phyloP scores from a whole-genome alignment of 306 rosid genomes.

The Herpetospermum pedunculosum region DNA sequence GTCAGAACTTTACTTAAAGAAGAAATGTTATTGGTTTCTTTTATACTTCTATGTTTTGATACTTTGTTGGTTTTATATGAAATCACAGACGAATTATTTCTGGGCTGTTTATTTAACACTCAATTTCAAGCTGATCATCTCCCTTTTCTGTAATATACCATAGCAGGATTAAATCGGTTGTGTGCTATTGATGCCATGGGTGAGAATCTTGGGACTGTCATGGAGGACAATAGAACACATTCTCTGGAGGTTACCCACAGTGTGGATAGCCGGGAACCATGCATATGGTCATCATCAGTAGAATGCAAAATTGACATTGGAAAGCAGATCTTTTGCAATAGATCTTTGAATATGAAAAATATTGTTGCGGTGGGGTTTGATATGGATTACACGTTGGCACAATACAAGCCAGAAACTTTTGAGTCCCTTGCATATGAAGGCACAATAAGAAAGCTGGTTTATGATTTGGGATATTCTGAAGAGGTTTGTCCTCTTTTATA shows the following conservation, averaged over 20 bases:
- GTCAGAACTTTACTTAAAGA: background rate
- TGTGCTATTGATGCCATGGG: constrained; percentile 44
- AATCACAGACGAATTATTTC: background rate
- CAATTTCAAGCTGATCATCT: constrained; percentile 5
- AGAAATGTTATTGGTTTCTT: background rate
- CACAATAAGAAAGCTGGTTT: constrained; percentile 74
- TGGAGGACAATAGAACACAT: constrained; percentile 16
- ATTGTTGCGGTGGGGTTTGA: constrained; percentile 95
- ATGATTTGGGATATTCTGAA: constrained; percentile 67
- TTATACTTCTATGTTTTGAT: background rate
- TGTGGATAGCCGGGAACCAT: constrained; percentile 25
- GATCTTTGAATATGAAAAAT: constrained; percentile 86
- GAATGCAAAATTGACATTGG: constrained; percentile 45
- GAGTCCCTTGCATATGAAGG: constrained; percentile 96
- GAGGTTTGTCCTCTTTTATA: constrained; percentile 48
- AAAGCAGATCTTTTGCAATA: constrained; percentile 85
- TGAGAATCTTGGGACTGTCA: constrained; percentile 22
- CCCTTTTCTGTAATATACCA: background rate
- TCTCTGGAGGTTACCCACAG: constrained; percentile 12
- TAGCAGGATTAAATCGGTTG: constrained; percentile 41
- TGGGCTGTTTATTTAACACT: background rate
- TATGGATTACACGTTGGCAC: constrained; percentile 99
- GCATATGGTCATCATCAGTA: constrained; percentile 53
- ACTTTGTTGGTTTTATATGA: background rate
- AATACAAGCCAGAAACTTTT: constrained; percentile 92